Conservation (phyloP, 2,329 filamentous ascomycete species). For the Hypoxylon sp. region DNA sequence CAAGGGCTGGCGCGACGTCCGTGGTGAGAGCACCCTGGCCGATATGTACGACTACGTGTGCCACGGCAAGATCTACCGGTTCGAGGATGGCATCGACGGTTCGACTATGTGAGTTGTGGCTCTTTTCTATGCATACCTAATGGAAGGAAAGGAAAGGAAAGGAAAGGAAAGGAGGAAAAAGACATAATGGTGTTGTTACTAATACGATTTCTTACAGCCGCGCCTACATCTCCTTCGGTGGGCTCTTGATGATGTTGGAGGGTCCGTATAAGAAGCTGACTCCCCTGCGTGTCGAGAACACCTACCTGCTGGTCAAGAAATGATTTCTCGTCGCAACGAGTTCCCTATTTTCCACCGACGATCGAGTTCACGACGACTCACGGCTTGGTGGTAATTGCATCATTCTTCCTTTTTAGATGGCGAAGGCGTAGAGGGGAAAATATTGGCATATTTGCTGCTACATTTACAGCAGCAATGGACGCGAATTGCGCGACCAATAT, state of each 20-base stretch:
- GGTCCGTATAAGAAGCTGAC: constrained; percentile 97
- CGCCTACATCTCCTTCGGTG: constrained; percentile 93
- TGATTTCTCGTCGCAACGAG: constrained; percentile 47
- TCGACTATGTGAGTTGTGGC: constrained; percentile 88
- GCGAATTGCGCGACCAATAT: constrained; percentile 25
- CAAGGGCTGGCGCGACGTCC: constrained; percentile 82
- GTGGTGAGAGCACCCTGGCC: constrained; percentile 68
- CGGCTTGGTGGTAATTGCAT: constrained; percentile 22
- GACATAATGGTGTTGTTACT: no score
- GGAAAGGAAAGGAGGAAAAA: no score
- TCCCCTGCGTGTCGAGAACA: constrained; percentile 88
- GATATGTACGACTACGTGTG: constrained; percentile 90
- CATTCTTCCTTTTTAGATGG: no score
- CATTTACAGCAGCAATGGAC: constrained; percentile 20
- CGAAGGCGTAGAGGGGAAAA: constrained; percentile 16
- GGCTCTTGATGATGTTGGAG: constrained; percentile 87
- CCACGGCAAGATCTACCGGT: constrained; percentile 88
- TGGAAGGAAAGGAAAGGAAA: no score
- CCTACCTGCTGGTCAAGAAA: constrained; percentile 95
- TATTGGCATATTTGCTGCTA: constrained; percentile 21
- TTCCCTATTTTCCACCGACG: constrained; percentile 3
- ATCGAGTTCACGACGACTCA: constrained; percentile 25
- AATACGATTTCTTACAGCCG: constrained; percentile 65
- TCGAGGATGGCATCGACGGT: constrained; percentile 80
- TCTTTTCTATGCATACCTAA: background rate